Evolutionary conservation across 257 asterid genomes (phyloP).

Genomic region (Gentiana straminea): DNA sequence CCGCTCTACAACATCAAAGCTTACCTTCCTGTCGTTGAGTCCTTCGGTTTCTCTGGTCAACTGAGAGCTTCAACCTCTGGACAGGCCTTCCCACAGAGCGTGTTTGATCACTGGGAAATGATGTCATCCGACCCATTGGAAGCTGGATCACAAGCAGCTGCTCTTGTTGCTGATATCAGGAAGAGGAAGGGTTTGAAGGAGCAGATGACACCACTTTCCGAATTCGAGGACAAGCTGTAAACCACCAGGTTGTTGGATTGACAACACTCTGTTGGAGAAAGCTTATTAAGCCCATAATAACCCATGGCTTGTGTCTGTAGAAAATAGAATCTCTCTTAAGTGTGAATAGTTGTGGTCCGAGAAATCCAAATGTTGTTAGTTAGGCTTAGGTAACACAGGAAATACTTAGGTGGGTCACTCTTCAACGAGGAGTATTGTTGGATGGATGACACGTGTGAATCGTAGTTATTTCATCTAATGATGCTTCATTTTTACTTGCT

Average conservation of each 20-base stretch:
- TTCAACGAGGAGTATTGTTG: no score
- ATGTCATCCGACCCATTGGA: slow-evolving; percentile 35
- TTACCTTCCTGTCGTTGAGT: slow-evolving; percentile 30
- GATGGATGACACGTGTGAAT: no score
- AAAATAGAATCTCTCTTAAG: no score
- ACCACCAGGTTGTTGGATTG: background rate
- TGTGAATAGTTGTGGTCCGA: no score
- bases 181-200: slow-evolving; percentile 43
- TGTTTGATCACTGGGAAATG: slow-evolving; percentile 37
- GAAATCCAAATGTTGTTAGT: no score
- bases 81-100: slow-evolving; percentile 35
- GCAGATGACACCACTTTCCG: slow-evolving; percentile 29
- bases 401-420: no score
- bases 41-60: slow-evolving; percentile 30
- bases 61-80: slow-evolving; percentile 39
- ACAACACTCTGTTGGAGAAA: no score
- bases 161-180: slow-evolving; percentile 22
- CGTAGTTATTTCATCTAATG: no score
- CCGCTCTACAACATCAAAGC: slow-evolving; percentile 42
- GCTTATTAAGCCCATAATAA: background rate
- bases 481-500: no score
- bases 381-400: no score
- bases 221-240: slow-evolving; percentile 35
- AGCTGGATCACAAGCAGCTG: slow-evolving; percentile 16
- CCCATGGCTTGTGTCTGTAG: background rate